Evolutionary conservation across 257 asterid genomes (phyloP), one percentile per base, ranked within the genome.

Genomic region (Petunia axillaris): DNA sequence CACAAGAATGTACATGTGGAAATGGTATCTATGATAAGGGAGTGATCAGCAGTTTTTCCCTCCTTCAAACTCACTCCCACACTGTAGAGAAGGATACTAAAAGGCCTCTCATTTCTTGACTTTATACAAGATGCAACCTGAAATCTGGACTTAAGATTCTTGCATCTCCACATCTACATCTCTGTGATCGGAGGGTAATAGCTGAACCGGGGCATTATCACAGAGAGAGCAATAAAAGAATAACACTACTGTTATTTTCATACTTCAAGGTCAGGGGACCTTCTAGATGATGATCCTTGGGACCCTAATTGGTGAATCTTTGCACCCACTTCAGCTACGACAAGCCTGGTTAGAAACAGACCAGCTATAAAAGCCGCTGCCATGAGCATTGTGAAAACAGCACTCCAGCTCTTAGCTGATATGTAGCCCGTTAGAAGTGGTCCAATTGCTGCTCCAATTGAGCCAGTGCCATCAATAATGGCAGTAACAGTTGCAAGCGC

Each of bases 401-500:
- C 96, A 71, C 86, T 89, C 99, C 99, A 96, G 86, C 99, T 96
- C 77, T 75, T 79, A 71, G 95, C 86, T 14, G 99, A 96, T 66
- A 96, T 90, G 74, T 96, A 96, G 6, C 99, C 98, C 0, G 99
- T 96, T 13, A 96, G 77, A 85, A 96, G 70, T 1, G 98, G 99
- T 58, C 99, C 99, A 4, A 96, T 64, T 11, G 99, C 99, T 15
- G 99, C 99, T 36, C 99, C 99, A 4, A 96, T 91, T 2, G 99
- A 96, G 39, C 99, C 99, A 0, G 99, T 96, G 54, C 98, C 99
- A 40, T 96, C 99, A 1, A 96, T 96, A 78, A 94, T 96, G 5
- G 98, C 98, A 0, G 98, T 94, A 1, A 96, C 99, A 0, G 98
- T 96, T 77, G 98, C 99, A 8, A 96, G 79, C 5, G 98, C 99